phyloP scores from a whole-genome alignment of 2,329 filamentous ascomycete species.

The Penicillium brevicompactum region DNA sequence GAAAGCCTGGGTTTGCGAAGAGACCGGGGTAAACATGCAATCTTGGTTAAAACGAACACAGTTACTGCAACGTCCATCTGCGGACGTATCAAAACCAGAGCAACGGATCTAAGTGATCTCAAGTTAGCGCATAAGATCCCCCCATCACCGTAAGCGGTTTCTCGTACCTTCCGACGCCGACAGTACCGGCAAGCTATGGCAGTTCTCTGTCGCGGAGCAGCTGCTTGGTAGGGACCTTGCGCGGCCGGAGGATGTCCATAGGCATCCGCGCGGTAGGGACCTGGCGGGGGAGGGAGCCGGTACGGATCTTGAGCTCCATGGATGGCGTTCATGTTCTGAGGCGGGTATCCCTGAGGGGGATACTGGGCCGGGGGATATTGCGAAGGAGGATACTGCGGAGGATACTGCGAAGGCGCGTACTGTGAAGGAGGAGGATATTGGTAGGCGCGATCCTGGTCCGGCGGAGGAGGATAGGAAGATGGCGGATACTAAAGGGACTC shows the following conservation, averaged over 20 bases:
- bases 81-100: conserved; percentile 72
- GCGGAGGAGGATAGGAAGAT: conserved; percentile 34
- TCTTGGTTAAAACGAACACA: conserved; percentile 74
- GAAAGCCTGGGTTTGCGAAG: conserved; percentile 72
- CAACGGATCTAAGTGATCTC: conserved; percentile 66
- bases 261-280: conserved; percentile 45
- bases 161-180: conserved; percentile 53
- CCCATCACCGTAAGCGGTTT: background rate
- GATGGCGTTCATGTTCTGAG: conserved; percentile 45
- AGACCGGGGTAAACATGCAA: conserved; percentile 76
- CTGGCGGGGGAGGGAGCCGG: conserved; percentile 46
- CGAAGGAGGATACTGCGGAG: conserved; percentile 33
- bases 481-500: conserved; percentile 32
- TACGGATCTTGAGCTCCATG: conserved; percentile 47
- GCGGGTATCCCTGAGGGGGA: conserved; percentile 39
- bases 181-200: conserved; percentile 57
- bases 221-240: conserved; percentile 46
- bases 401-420: conserved; percentile 28
- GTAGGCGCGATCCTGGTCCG: conserved; percentile 34
- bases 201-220: conserved; percentile 53
- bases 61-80: conserved; percentile 72
- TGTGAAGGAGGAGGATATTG: conserved; percentile 39
- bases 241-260: conserved; percentile 42
- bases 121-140: conserved; percentile 1
- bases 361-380: conserved; percentile 35